Percentiles rank a stretch among this genome's conserved stretches.
These are phyloP conservation scores for Leccinum subgranulosum DNA, from an alignment of 768 basidiomycete genomes.

Conservation along the genomic window DNA sequence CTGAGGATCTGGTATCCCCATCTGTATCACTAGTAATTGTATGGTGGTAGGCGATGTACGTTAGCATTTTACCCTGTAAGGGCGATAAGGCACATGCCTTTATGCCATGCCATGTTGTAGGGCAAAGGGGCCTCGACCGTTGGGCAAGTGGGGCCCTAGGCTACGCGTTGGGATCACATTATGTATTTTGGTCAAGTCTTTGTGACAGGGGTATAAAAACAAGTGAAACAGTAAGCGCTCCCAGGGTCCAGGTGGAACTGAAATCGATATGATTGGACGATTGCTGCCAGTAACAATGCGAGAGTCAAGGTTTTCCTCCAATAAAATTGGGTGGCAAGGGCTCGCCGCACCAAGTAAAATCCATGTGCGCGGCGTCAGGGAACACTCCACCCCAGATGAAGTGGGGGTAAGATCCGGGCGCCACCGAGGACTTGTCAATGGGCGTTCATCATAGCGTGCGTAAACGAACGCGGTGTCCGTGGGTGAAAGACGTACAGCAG, in stretches of 20 bases:
- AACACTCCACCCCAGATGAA: constrained; percentile 1
- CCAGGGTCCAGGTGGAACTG: neutral
- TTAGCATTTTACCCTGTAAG: constrained; percentile 5
- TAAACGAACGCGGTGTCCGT: neutral
- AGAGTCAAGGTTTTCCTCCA: neutral
- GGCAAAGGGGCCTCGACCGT: constrained; percentile 10
- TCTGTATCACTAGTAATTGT: constrained; percentile 17
- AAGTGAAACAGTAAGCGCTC: neutral
- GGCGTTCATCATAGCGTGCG: neutral
- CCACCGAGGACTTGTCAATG: neutral
- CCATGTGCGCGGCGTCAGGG: neutral
- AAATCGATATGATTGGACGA: neutral
- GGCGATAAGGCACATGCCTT: constrained; percentile 9
- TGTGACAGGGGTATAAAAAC: neutral
- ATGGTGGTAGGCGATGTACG: constrained; percentile 15
- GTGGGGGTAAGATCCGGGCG: neutral
- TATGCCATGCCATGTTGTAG: neutral
- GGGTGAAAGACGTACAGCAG: constrained; percentile 1
- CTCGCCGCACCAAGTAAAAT: neutral
- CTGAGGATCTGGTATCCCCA: constrained; percentile 22
- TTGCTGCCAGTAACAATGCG: neutral
- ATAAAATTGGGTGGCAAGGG: neutral
- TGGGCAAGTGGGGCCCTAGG: constrained; percentile 7
- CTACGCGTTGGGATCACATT: constrained; percentile 4
- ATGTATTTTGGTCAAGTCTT: neutral